A percentile compares a stretch with the other conserved stretches of the same genome.
phyloP scores from a whole-genome alignment of 208 protist genomes.

The Acanthamoeba lugdunensis region DNA sequence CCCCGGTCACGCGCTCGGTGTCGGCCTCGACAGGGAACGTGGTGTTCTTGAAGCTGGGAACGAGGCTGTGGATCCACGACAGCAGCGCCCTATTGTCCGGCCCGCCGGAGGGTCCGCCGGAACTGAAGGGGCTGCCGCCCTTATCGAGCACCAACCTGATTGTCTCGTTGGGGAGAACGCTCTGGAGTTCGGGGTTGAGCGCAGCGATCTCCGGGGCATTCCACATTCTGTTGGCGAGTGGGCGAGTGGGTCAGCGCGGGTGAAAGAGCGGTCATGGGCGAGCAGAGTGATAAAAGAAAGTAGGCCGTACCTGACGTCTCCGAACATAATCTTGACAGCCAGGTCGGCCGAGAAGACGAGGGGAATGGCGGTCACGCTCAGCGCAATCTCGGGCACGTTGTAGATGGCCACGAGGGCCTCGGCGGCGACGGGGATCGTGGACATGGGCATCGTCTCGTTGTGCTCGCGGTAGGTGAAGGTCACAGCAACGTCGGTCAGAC shows the following conservation, averaged over 20 bases:
- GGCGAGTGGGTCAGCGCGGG: too few relatives aligned
- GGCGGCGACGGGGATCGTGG: background rate
- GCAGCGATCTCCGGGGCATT: background rate
- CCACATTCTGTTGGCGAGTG: background rate
- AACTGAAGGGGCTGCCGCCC: background rate
- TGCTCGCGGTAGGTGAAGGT: background rate
- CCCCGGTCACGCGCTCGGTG: background rate
- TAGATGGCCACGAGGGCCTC: slow-evolving; percentile 21
- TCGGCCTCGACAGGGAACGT: background rate
- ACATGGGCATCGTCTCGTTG: background rate
- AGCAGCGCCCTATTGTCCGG: background rate
- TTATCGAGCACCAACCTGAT: background rate
- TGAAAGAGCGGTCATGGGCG: too few relatives aligned
- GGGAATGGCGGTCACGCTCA: background rate
- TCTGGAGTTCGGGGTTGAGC: background rate
- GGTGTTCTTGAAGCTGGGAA: background rate
- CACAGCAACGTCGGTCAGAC: background rate
- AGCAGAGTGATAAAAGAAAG: background rate
- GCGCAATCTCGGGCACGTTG: background rate
- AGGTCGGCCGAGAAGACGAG: background rate
- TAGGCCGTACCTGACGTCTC: background rate
- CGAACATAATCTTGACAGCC: background rate
- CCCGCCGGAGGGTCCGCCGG: background rate
- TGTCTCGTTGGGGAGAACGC: background rate
- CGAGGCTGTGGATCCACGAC: background rate